Evolutionary conservation across 768 basidiomycete genomes (phyloP).

Genomic region (Cubamyces lactineus): DNA sequence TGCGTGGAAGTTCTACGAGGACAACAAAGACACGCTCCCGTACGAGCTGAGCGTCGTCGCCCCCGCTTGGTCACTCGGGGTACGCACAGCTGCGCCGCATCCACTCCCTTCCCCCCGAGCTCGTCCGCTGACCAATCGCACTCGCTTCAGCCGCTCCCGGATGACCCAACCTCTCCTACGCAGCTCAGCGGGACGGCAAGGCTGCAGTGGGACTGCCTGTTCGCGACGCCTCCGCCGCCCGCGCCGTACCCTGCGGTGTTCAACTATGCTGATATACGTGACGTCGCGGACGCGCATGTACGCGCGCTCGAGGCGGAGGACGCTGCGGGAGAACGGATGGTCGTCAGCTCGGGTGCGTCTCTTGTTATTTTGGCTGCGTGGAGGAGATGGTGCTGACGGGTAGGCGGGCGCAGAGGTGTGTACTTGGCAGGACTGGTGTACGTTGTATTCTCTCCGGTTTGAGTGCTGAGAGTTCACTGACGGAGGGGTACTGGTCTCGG

Average conservation of each 20-base stretch:
- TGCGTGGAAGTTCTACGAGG: background rate
- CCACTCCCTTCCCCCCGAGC: background rate
- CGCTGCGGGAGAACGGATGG: too few relatives aligned
- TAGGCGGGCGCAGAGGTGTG: background rate
- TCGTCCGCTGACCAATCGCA: background rate
- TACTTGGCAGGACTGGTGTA: too few relatives aligned
- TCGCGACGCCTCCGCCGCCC: background rate
- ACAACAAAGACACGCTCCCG: background rate
- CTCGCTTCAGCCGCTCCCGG: background rate
- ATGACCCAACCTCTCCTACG: background rate
- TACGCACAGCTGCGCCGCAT: background rate
- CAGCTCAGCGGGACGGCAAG: background rate
- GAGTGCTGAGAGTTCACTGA: too few relatives aligned
- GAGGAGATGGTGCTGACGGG: background rate
- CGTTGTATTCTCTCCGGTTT: too few relatives aligned
- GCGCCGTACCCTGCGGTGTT: background rate
- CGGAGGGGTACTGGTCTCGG: too few relatives aligned
- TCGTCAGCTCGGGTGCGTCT: too few relatives aligned
- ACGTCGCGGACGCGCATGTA: constrained; percentile 55
- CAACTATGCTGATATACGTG: constrained; percentile 50
- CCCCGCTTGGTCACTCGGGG: background rate
- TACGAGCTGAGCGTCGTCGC: background rate
- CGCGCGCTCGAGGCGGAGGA: constrained; percentile 55
- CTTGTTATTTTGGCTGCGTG: constrained; percentile 41
- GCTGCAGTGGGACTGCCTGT: constrained; percentile 36